phyloP scores from a whole-genome alignment of 768 basidiomycete species.

The Cantharellus anzutake region DNA sequence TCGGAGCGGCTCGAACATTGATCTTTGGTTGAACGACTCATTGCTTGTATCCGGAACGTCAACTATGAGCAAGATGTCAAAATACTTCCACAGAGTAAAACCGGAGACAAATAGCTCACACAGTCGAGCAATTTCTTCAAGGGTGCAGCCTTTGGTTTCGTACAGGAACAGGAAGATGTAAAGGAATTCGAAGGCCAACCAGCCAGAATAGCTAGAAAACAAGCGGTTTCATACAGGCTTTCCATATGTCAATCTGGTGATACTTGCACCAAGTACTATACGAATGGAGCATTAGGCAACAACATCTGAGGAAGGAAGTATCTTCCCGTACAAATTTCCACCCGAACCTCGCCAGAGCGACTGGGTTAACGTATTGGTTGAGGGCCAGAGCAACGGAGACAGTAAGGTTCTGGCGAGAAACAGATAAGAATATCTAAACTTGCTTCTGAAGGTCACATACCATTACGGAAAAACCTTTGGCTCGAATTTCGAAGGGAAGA shows the following conservation, averaged over 20 bases:
- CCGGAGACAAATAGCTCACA: not conserved
- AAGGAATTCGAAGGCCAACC: conserved; percentile 5
- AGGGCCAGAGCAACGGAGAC: conserved; percentile 51
- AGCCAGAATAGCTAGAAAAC: conserved; percentile 3
- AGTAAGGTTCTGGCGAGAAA: conserved; percentile 21
- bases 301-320: not conserved
- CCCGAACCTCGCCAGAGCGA: conserved; percentile 34
- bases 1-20: too few species aligned
- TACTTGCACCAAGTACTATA: conserved; percentile 26
- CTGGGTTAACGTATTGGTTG: conserved; percentile 65
- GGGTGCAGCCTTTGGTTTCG: conserved; percentile 5
- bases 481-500: conserved; percentile 58
- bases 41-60: too few species aligned
- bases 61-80: too few species aligned
- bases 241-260: not conserved
- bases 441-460: conserved; percentile 17
- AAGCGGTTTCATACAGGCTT: not conserved
- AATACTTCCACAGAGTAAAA: too few species aligned
- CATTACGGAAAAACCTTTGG: conserved; percentile 64
- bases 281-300: not conserved
- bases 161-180: conserved; percentile 3
- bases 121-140: conserved; percentile 5
- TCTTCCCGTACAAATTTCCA: conserved; percentile 22
- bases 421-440: not conserved
- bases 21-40: too few species aligned